A percentile compares a stretch with the other conserved stretches of the same genome.
These are phyloP conservation scores for Paraleonurus japonicus DNA, from an alignment of 257 asterid species.

Conservation along the genomic window DNA sequence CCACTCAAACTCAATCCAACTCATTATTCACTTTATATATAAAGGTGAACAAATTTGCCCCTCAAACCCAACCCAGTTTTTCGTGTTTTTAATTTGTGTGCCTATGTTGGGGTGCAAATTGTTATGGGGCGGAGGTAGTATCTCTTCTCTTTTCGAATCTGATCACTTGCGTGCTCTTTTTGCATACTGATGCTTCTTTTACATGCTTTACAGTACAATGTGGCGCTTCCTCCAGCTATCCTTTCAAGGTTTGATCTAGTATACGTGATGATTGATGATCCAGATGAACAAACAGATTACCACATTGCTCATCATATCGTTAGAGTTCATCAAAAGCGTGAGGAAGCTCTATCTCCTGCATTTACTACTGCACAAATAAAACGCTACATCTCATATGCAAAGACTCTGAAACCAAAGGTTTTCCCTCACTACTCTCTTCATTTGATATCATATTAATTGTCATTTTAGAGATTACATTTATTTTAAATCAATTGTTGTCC, in stretches of 20 bases:
- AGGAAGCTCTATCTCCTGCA: slow-evolving; percentile 81
- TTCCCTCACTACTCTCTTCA: background rate
- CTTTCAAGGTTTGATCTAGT: slow-evolving; percentile 98
- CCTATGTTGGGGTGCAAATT: too few relatives aligned
- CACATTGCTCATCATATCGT: slow-evolving; percentile 95
- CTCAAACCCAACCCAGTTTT: too few relatives aligned
- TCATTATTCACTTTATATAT: too few relatives aligned
- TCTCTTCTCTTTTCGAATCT: background rate
- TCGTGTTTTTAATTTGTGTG: too few relatives aligned
- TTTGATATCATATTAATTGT: too few relatives aligned
- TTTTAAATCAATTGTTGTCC: too few relatives aligned
- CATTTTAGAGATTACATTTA: too few relatives aligned
- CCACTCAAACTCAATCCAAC: too few relatives aligned
- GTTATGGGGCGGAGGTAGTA: too few relatives aligned
- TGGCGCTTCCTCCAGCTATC: slow-evolving; percentile 98
- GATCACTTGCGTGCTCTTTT: background rate
- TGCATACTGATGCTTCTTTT: slow-evolving; percentile 24
- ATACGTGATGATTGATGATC: slow-evolving; percentile 98
- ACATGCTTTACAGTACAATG: slow-evolving; percentile 73
- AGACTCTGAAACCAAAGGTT: slow-evolving; percentile 93
- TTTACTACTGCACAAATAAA: slow-evolving; percentile 80
- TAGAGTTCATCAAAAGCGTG: slow-evolving; percentile 83
- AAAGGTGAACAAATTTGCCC: too few relatives aligned
- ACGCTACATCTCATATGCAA: slow-evolving; percentile 86
- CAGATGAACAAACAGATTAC: slow-evolving; percentile 90